Percentiles rank a stretch among this genome's conserved stretches.
phyloP scores from a whole-genome alignment of 2,329 filamentous ascomycete genomes.

The Teratosphaeria gauchensis region DNA sequence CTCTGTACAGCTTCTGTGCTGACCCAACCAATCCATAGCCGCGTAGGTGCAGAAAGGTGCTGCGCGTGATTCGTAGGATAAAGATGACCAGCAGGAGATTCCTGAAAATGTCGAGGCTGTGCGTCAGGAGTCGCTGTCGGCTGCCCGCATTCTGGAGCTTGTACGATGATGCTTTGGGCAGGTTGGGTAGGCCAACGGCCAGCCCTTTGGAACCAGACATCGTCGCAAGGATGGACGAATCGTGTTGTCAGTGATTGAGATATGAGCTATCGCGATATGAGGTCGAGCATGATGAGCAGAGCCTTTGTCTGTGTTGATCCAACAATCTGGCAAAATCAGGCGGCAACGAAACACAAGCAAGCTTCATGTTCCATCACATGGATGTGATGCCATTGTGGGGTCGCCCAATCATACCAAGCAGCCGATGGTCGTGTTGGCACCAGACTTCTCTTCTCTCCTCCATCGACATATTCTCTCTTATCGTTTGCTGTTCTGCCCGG shows the following conservation, averaged over 20 bases:
- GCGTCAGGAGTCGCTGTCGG: slow-evolving; percentile 9
- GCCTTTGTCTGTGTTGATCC: neutral
- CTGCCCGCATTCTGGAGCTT: neutral
- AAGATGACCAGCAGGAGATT: slow-evolving; percentile 88
- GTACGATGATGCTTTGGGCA: slow-evolving; percentile 9
- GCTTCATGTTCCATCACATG: neutral
- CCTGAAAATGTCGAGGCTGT: slow-evolving; percentile 42
- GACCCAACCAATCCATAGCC: slow-evolving; percentile 82
- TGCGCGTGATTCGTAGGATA: slow-evolving; percentile 71
- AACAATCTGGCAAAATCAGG: neutral
- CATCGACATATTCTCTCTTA: neutral
- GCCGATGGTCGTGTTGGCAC: neutral
- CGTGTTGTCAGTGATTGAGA: neutral
- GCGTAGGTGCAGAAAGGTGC: slow-evolving; percentile 71
- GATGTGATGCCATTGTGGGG: neutral
- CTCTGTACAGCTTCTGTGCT: slow-evolving; percentile 61
- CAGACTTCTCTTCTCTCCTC: neutral
- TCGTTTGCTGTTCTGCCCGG: neutral
- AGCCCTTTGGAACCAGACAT: slow-evolving; percentile 8
- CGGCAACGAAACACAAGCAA: neutral
- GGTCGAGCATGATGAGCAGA: neutral
- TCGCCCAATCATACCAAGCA: neutral
- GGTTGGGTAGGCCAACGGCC: slow-evolving; percentile 9
- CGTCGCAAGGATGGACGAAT: neutral
- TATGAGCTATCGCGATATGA: neutral